Base-by-base conservation (phyloP, 139 green algal species). In the Chlorella sp. region DNA sequence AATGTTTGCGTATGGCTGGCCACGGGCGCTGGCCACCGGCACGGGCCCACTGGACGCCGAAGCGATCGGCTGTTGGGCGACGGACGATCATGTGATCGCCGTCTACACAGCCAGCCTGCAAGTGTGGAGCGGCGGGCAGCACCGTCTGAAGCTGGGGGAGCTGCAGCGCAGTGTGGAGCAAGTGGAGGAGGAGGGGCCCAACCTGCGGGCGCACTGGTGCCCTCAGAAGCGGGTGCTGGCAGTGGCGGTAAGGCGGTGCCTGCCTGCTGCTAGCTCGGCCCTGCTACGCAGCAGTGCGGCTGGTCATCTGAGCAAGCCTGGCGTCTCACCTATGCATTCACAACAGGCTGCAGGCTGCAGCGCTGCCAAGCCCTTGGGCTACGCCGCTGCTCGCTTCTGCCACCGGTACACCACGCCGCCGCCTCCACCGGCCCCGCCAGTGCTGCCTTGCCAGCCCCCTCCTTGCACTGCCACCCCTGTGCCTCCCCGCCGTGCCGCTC, bases 141-240 rank as follows among this genome's bases (percentile, higher is more conserved):
- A 96, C 48, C 82, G 93, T 7, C 24, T 97, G 1, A 91, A 89
- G 53, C 91, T 97, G 9, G 96, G 95, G 34, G 82, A 94, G 19
- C 81, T 92, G 26, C 77, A 77, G 0, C 88, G 93, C 4, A 83
- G 22, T 2, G 78, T 89, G 26, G 91, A 91, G 5, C 92, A 92
- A 21, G 28, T 96, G 5, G 66, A 92, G 83, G 61, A 91, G n/a
- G 94, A 96, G 86, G 96, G 95, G 9, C 68, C 86, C 19, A 93
- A 96, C 86, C 75, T 95, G 1, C 81, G 83, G 21, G 96, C 96
- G 0, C 93, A 92, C 39, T 98, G 95, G 95, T 95, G 93, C 66
- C 86, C 90, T 24, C 86, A 80, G 14, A 92, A 95, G 75, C 89
- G 89, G 0, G 87, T 91, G 15, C 79, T 98, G 77, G 96, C 95